Base-by-base conservation (phyloP, 148 eudicot genomes). In the Fagopyrum homotropicum region DNA sequence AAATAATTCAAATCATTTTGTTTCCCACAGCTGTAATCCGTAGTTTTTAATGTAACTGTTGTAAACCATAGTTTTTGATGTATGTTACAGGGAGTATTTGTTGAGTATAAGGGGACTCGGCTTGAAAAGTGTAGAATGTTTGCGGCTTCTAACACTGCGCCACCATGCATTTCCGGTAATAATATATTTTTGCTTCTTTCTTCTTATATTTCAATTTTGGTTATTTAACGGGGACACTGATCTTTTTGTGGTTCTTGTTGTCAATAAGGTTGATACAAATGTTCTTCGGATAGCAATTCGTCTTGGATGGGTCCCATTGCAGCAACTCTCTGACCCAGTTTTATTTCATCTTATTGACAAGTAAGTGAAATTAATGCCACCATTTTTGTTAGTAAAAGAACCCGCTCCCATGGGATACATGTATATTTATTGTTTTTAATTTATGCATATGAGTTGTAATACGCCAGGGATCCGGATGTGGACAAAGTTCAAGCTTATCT, bases 161-260 rank as follows among this genome's bases (percentile, higher is more conserved):
- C 89, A 86, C 46, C 85, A 73, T 19, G 85, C 89, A 46, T 86
- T 86, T 61, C 89, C 89, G 11, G 89, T 86, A 86, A 80, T 80
- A 29, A 72, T n/a, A 14, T 7, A 4, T 9, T 70, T 16, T 16
- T 9, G 2, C 30, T 5, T 14, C 19, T 1, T 45, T 17, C n/a
- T 26, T 9, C 8, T n/a, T 7, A 5, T 8, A 5, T 15, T 47
- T 46, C 10, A 70, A 1, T 45, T 45, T 44, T 16, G 15, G 5
- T 7, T 45, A 4, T 45, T 6, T 44, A 6, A 8, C n/a, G 7
- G 40, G 40, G 2, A 16, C 6, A 43, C 6, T 68, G 1, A 35
- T 1, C 4, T 6, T 63, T 45, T 30, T 16, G 10, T 16, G 10
- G 0, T 72, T 46, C 49, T 49, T 47, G 12, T 72, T 72, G 15